Conservation (phyloP, 495 filamentous ascomycete species). For the Aspergillus cristatus region DNA sequence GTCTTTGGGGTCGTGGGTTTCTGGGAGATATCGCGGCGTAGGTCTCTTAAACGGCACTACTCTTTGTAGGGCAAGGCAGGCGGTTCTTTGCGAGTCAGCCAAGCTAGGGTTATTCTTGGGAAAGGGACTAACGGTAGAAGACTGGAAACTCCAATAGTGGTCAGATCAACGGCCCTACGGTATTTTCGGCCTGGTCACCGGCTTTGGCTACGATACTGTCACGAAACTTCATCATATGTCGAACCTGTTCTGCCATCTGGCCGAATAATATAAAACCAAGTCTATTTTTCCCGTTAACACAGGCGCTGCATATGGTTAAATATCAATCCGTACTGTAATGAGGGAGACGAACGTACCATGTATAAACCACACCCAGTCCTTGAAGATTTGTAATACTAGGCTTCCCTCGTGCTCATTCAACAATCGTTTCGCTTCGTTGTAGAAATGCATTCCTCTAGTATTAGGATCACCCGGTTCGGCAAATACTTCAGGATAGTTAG, state of each 20-base stretch:
- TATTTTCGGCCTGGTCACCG: conserved; percentile 1
- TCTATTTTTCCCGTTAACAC: conserved; percentile 12
- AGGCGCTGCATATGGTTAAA: conserved; percentile 2
- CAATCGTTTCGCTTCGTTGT: conserved; percentile 13
- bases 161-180: conserved; percentile 2
- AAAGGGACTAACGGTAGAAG: conserved; percentile 1
- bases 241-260: conserved; percentile 2
- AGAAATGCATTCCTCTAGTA: conserved; percentile 17
- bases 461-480: conserved; percentile 4
- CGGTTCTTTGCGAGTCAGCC: conserved; percentile 1
- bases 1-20: conserved; percentile 7
- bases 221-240: conserved; percentile 1
- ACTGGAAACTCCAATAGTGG: conserved; percentile 1
- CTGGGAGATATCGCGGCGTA: conserved; percentile 1
- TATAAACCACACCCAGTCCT: conserved; percentile 6
- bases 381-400: no score
- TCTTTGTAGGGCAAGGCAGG: conserved; percentile 7
- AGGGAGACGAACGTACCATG: conserved; percentile 2
- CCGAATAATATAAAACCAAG: conserved; percentile 8
- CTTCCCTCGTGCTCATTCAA: conserved; percentile 8
- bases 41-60: conserved; percentile 5
- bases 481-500: conserved; percentile 14
- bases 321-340: background rate
- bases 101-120: conserved; percentile 2
- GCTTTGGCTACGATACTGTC: no score